Evolutionary conservation across 1,284 basidiomycete species (phyloP).

Genomic region (Cutaneotrichosporon dermatis): DNA sequence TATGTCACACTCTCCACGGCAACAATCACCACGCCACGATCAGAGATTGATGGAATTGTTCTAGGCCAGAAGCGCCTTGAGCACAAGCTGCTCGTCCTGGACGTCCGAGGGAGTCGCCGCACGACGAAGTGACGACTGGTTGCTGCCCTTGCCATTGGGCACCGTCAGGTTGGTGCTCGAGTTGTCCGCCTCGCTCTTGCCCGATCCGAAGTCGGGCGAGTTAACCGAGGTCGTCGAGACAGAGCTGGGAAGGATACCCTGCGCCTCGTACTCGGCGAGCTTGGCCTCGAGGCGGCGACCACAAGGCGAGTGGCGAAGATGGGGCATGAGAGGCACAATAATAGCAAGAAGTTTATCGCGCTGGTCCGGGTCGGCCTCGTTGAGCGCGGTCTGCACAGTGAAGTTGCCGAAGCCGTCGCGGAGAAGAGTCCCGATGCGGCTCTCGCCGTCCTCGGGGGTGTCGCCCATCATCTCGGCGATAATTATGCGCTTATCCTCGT

Average conservation of each 20-base stretch:
- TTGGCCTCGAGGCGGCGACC: slow-evolving; percentile 37
- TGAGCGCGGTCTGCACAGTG: slow-evolving; percentile 41
- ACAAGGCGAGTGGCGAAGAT: slow-evolving; percentile 39
- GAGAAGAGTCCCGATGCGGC: slow-evolving; percentile 30
- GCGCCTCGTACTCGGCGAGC: slow-evolving; percentile 25
- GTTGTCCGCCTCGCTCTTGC: background rate
- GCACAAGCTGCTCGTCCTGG: slow-evolving; percentile 3
- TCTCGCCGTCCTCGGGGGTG: slow-evolving; percentile 21
- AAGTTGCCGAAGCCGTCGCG: slow-evolving; percentile 44
- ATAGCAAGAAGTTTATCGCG: slow-evolving; percentile 36
- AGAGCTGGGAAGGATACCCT: slow-evolving; percentile 9
- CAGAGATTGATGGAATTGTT: background rate
- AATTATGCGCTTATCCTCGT: slow-evolving; percentile 61
- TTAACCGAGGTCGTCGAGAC: background rate
- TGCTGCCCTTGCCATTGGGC: background rate
- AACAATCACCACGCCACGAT: too few species aligned
- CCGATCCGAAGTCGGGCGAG: background rate
- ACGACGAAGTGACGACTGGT: background rate
- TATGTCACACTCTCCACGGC: too few species aligned
- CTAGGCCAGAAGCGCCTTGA: slow-evolving; percentile 5
- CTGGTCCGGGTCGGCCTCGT: slow-evolving; percentile 30
- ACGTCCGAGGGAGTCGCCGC: slow-evolving; percentile 2
- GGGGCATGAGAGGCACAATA: slow-evolving; percentile 31
- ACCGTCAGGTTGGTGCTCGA: background rate
- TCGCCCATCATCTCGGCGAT: slow-evolving; percentile 66